These are phyloP conservation scores for Fragaria ananassa DNA, from an alignment of 306 rosid genomes.

Conservation along the genomic window DNA sequence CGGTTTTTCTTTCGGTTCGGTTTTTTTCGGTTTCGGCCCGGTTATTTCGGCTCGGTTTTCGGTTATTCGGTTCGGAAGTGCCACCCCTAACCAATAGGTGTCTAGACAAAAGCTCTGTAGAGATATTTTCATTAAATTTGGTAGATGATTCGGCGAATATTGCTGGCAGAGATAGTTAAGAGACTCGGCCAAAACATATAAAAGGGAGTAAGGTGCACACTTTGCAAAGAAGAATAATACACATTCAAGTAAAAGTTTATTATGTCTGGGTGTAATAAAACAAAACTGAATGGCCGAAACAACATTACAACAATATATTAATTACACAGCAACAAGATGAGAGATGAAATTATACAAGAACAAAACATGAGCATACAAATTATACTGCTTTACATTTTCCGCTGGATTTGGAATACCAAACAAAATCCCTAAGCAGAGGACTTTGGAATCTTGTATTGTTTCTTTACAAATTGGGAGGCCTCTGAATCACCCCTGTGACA, in stretches of 20 bases:
- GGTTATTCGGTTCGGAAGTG: no score
- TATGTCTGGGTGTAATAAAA: not conserved
- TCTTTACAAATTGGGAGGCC: conserved; percentile 90
- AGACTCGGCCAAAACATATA: no score
- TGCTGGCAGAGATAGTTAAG: no score
- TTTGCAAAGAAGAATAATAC: no score
- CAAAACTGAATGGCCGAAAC: not conserved
- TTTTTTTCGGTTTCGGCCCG: no score
- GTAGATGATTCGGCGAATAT: no score
- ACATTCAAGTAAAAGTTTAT: not conserved
- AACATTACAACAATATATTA: not conserved
- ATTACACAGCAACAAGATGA: not conserved
- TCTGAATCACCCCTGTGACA: conserved; percentile 87
- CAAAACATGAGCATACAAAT: not conserved
- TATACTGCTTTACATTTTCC: conserved; percentile 17
- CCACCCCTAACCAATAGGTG: no score
- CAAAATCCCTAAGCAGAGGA: conserved; percentile 53
- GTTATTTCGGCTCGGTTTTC: no score
- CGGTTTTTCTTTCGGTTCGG: no score
- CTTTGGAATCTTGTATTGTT: conserved; percentile 88
- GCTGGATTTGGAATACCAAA: not conserved
- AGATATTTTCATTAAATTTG: no score
- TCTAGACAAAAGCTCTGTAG: no score
- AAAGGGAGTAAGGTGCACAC: no score
- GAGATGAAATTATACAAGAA: not conserved